Evolutionary conservation across 352 stramenopile species (phyloP), one percentile per base, ranked within the genome.

Genomic region (Peronosclerospora sorghi): DNA sequence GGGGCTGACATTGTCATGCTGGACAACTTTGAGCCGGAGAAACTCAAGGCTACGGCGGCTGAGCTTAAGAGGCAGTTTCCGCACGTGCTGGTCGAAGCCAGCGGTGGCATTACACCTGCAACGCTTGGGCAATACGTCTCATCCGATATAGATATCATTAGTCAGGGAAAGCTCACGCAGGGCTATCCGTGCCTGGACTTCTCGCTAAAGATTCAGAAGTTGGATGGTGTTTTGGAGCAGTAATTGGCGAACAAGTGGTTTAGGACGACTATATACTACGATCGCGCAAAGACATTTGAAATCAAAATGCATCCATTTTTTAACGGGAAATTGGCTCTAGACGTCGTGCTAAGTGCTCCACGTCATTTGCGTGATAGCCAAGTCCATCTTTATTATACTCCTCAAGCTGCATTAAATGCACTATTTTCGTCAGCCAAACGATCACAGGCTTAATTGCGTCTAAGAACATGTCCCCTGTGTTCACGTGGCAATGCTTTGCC

Each of bases 1-100:
- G 78, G 78, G 8, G 78, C 78, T 21, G 76, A 97, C 53, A 95
- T 99, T 59, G 83, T 98, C 21, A 99, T 99, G 96, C 73, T 99
- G 13, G 96, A 99, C 73, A 99, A 99, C 72, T 98, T 98, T 68
- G 72, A 83, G 53, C 93, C 93, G 4, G 74, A 86, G 12, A 40
- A 80, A 55, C 64, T 98, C 28, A 96, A 97, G 62, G 59, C 68
- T 35, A 95, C 94, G 41, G 95, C 95, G 0, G 66, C 61, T 8
- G 64, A 63, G 37, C 77, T 99, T 35, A 99, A 99, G 69, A 48
- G 64, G 19, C 69, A 96, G 60, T 98, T 94, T 71, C 88, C 95
- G 12, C 73, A 97, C 59, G 54, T 98, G 34, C 66, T 97, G 15
- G 90, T 99, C 42, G 96, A 99, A 65, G 96, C 94, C 14, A 98